phyloP scores from a whole-genome alignment of 805 yeast species.

The Ogataea haglerorum region DNA sequence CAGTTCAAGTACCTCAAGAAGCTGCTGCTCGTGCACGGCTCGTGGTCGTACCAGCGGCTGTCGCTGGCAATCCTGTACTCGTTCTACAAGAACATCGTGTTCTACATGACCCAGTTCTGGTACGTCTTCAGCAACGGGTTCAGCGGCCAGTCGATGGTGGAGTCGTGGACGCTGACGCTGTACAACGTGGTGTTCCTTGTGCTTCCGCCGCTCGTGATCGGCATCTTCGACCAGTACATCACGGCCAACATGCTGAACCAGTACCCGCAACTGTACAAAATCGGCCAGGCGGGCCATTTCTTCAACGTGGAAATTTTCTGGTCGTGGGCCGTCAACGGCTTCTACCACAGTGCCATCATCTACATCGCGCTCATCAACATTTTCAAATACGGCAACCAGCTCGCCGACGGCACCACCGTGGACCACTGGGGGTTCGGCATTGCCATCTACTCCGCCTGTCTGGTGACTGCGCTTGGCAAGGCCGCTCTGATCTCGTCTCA shows the following conservation, averaged over 20 bases:
- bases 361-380: slow-evolving; percentile 70
- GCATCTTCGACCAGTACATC: slow-evolving; percentile 95
- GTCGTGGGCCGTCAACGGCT: slow-evolving; percentile 97
- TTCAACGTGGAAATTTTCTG: slow-evolving; percentile 90
- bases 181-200: slow-evolving; percentile 94
- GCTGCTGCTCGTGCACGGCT: slow-evolving; percentile 86
- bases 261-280: slow-evolving; percentile 87
- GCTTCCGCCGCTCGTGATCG: slow-evolving; percentile 92
- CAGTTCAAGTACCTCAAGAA: slow-evolving; percentile 86
- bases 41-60: slow-evolving; percentile 96
- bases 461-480: slow-evolving; percentile 86
- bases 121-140: slow-evolving; percentile 87
- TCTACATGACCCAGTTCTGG: slow-evolving; percentile 99
- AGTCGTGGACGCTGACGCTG: slow-evolving; percentile 96
- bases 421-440: slow-evolving; percentile 97
- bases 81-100: slow-evolving; percentile 90
- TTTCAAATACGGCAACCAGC: slow-evolving; percentile 62
- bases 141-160: slow-evolving; percentile 94
- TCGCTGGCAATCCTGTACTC: slow-evolving; percentile 91
- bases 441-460: slow-evolving; percentile 80
- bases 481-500: slow-evolving; percentile 88
- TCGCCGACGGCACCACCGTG: slow-evolving; percentile 64
- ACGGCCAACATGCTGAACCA: slow-evolving; percentile 84
- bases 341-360: slow-evolving; percentile 85
- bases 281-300: slow-evolving; percentile 86